Percentiles rank a stretch among this genome's conserved stretches.
Conservation (phyloP, 768 basidiomycete genomes). For the Xerocomellus amylosporus region DNA sequence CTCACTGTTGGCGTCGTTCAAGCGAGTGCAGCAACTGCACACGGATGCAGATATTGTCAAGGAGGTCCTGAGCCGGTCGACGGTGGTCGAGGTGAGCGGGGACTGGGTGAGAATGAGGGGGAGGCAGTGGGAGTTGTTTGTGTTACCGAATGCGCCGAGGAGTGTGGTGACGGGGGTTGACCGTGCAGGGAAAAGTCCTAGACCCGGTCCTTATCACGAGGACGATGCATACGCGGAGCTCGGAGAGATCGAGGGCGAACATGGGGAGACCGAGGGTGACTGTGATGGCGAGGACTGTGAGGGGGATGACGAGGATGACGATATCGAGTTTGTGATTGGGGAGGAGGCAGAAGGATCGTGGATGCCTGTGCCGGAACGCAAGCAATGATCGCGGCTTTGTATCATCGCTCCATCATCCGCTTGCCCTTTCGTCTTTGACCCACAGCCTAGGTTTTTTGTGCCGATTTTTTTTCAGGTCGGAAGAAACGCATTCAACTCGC, state of each 20-base stretch:
- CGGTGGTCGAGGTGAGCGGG: constrained; percentile 64
- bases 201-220: neutral
- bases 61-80: constrained; percentile 67
- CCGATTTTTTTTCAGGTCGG: constrained; percentile 10
- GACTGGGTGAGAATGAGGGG: constrained; percentile 67
- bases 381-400: constrained; percentile 8
- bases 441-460: constrained; percentile 6
- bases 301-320: constrained; percentile 64
- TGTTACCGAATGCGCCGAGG: constrained; percentile 54
- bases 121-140: constrained; percentile 55
- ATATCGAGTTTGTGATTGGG: constrained; percentile 71
- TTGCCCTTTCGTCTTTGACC: constrained; percentile 1
- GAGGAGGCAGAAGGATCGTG: constrained; percentile 40
- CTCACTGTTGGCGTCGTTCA: constrained; percentile 79
- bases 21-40: constrained; percentile 72
- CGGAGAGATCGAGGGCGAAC: constrained; percentile 17
- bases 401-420: neutral
- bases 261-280: constrained; percentile 24
- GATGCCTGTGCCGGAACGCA: constrained; percentile 36
- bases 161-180: constrained; percentile 34
- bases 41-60: constrained; percentile 55
- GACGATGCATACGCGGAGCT: constrained; percentile 1
- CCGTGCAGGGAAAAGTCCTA: neutral
- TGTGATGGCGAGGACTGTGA: constrained; percentile 37
- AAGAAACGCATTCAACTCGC: constrained; percentile 18